Evolutionary conservation across 495 filamentous ascomycete genomes (phyloP).

Genomic region (Hyaloscypha finlandica): DNA sequence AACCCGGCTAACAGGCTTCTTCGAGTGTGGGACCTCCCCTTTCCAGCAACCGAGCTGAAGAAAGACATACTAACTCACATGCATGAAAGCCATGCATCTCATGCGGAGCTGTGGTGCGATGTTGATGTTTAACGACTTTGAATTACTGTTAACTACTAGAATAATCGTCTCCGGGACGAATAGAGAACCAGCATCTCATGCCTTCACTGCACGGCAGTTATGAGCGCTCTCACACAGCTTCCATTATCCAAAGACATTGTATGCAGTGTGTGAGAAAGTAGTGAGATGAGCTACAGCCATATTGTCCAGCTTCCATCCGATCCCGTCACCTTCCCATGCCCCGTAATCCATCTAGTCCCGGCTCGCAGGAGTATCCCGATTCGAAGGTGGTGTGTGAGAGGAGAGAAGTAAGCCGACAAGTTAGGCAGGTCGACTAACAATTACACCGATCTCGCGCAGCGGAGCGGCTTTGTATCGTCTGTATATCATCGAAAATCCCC

Average conservation of each 20-base stretch:
- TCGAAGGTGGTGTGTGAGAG: conserved; percentile 25
- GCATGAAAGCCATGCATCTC: not conserved
- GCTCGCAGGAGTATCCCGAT: conserved; percentile 21
- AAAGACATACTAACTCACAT: not conserved
- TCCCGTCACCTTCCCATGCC: conserved; percentile 1
- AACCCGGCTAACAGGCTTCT: not conserved
- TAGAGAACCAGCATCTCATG: conserved; percentile 30
- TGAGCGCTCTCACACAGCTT: conserved; percentile 20
- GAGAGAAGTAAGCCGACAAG: conserved; percentile 3
- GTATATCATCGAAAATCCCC: conserved; percentile 9
- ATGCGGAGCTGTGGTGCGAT: not conserved
- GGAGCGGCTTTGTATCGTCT: conserved; percentile 27
- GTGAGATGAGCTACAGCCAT: conserved; percentile 35
- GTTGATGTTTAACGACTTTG: conserved; percentile 17
- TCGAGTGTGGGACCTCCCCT: conserved; percentile 8
- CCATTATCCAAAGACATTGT: conserved; percentile 12
- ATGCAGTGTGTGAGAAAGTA: conserved; percentile 29
- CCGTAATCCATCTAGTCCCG: conserved; percentile 21
- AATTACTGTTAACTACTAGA: conserved; percentile 34
- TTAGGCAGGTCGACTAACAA: conserved; percentile 30
- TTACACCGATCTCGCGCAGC: conserved; percentile 23
- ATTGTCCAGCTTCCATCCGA: conserved; percentile 13
- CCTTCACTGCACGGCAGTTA: conserved; percentile 28
- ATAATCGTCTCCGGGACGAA: conserved; percentile 22
- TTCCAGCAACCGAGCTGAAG: conserved; percentile 16